Base-by-base conservation (phyloP, 306 rosid genomes). In the Echinosophora koreensis region DNA sequence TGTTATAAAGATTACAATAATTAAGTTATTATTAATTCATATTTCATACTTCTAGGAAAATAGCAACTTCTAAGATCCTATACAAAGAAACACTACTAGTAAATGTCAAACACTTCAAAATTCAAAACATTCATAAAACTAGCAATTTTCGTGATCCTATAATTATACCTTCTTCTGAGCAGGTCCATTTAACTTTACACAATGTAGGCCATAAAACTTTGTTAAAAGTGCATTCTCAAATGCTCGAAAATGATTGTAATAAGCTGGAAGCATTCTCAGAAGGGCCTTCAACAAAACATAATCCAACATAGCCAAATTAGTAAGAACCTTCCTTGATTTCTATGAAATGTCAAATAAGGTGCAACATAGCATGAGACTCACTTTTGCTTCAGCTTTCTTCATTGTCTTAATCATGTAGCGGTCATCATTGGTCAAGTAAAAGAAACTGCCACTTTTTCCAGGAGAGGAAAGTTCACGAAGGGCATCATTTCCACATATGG, bases 331-430 rank as follows among this genome's bases (percentile, higher is more conserved):
- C 13, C 28, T 69, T 49, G 52, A 6, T 66, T 77, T 78, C 13
- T 14, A 59, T 44, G 27, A 32, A 60, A 52, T 6, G 41, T 66
- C 28, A 50, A 46, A 10, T 17, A 71, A 44, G 50, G 32, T 44
- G 44, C 9, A 71, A 35, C 41, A 30, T 13, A 57, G 9, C 6
- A 66, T 52, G 22, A 39, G 34, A 74, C 92, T 85, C 75, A 91
- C 98, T 87, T 94, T 94, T 8, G 85, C 93, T 89, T 94, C 98
- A 5, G 97, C 78, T 80, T 94, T 94, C 77, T 87, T 94, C 88
- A 91, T 89, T 3, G 98, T 94, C 86, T 91, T 94, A 49, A 94
- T 94, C 98, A 91, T 94, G 84, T 94, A 94, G 69, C 94, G 96
- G 12, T 94, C 98, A 47, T 94, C 98, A 64, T 92, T 90, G 81